Conservation (phyloP, 2,329 filamentous ascomycete genomes). For the Pseudocercospora fijiensis region DNA sequence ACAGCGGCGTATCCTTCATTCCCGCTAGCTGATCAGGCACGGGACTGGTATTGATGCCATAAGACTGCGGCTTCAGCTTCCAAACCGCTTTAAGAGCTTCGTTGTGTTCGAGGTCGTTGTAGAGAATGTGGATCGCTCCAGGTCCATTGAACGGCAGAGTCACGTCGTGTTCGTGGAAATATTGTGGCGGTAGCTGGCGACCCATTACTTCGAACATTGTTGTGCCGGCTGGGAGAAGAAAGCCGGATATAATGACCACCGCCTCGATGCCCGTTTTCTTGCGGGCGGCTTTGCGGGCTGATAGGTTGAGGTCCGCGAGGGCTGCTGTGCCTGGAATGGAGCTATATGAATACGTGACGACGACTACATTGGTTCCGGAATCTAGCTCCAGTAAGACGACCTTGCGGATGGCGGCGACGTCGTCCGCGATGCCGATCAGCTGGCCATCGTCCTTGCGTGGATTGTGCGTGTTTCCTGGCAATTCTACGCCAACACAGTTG, state of each 20-base stretch:
- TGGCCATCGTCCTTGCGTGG: background rate
- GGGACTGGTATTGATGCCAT: constrained; percentile 4
- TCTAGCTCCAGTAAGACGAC: constrained; percentile 3
- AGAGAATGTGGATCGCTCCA: constrained; percentile 15
- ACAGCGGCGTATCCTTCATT: constrained; percentile 9
- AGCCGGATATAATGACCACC: constrained; percentile 14
- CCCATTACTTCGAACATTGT: constrained; percentile 14
- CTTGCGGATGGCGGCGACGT: constrained; percentile 11
- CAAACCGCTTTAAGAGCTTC: constrained; percentile 17
- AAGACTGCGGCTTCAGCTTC: constrained; percentile 14
- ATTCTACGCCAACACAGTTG: constrained; percentile 7
- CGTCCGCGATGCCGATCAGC: constrained; percentile 11
- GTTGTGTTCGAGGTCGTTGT: constrained; percentile 16
- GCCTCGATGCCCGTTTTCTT: background rate
- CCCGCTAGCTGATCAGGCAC: constrained; percentile 12
- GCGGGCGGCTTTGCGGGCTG: constrained; percentile 4
- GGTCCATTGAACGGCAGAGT: constrained; percentile 19
- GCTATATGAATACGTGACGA: constrained; percentile 18
- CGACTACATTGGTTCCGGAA: constrained; percentile 7
- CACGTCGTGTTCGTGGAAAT: constrained; percentile 9
- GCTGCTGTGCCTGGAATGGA: constrained; percentile 6
- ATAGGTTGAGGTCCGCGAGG: constrained; percentile 1
- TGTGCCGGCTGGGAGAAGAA: constrained; percentile 6
- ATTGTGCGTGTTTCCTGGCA: background rate
- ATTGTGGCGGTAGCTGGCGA: constrained; percentile 16